A percentile compares a stretch with the other conserved stretches of the same genome.
These are phyloP conservation scores for Backusella macrospora DNA, from an alignment of 192 early-diverging fungal genomes.

Conservation along the genomic window DNA sequence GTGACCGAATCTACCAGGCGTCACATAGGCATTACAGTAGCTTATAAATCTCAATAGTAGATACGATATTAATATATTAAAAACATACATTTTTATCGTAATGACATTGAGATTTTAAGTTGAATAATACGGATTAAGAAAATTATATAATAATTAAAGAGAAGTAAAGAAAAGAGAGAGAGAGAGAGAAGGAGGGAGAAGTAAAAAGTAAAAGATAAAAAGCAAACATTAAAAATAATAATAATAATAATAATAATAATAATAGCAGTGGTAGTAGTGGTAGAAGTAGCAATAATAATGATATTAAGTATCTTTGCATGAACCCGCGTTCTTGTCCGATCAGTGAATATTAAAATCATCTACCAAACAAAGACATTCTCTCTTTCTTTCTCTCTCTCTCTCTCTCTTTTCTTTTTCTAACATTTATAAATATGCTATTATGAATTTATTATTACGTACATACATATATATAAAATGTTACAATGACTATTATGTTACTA, in stretches of 20 bases:
- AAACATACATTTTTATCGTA: constrained; percentile 11
- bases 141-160: neutral
- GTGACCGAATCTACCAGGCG: constrained; percentile 29
- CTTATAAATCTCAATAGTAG: neutral
- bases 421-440: no score
- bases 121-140: neutral
- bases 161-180: neutral
- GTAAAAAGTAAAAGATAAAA: no score
- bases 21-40: constrained; percentile 20
- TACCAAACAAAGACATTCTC: no score
- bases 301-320: constrained; percentile 6
- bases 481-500: neutral
- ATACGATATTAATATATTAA: constrained; percentile 4
- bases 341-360: no score
- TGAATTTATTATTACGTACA: neutral
- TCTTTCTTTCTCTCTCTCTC: no score
- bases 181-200: neutral
- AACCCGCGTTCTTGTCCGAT: constrained; percentile 11
- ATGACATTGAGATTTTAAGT: neutral
- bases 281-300: neutral
- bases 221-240: neutral
- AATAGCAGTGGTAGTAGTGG: no score
- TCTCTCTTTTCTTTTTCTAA: no score
- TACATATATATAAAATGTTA: neutral
- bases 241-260: neutral